Evolutionary conservation across 2,329 filamentous ascomycete species (phyloP), one percentile per base, ranked within the genome.

Genomic region (Claviceps citrina): DNA sequence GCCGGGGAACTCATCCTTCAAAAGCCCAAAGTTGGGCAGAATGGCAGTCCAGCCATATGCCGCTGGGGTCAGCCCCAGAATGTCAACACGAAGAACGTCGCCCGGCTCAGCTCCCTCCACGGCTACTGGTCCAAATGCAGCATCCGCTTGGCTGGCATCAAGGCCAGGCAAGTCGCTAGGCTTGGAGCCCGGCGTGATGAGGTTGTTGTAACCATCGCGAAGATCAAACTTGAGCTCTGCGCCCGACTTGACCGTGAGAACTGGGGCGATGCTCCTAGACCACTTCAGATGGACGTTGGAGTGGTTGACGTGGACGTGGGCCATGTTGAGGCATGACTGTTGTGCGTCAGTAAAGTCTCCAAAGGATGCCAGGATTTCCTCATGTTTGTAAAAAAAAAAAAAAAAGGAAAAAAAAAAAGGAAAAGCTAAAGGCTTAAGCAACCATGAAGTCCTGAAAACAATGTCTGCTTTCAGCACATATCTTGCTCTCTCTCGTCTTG

Each of bases 1-100:
- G 3, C 63, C n/a, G 54, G 1, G 59, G 52, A 66, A 71, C 35
- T 71, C 67, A 36, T 69, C 65, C 3, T 58, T 53, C 12, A 73
- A 50, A 7, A 73, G 58, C 3, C 70, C 69, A 45, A 71, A 71
- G 15, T 57, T 59, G 1, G 64, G 64, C 37, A 72, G 58, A 24
- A 71, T 60, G n/a, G 62, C 65, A 0, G 68, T 70, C 68, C 68
- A 73, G 24, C 68, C 70, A 57, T n/a, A n/a, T n/a, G 59, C 54
- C 3, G 59, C 61, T 5, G 65, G 58, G 41, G 59, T 46, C 4
- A 72, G 55, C 19, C 60, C 56, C 13, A 71, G 57, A 38, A 73
- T 56, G 31, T 72, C 68, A 31, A 72, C 56, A 44, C 67, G 64
- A 22, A 73, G 56, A 2, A 70, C 63, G 48, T 72, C 68, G 30